Evolutionary conservation across 2,329 filamentous ascomycete genomes (phyloP), one percentile per base, ranked within the genome.

Genomic region (Fusarium globosum): DNA sequence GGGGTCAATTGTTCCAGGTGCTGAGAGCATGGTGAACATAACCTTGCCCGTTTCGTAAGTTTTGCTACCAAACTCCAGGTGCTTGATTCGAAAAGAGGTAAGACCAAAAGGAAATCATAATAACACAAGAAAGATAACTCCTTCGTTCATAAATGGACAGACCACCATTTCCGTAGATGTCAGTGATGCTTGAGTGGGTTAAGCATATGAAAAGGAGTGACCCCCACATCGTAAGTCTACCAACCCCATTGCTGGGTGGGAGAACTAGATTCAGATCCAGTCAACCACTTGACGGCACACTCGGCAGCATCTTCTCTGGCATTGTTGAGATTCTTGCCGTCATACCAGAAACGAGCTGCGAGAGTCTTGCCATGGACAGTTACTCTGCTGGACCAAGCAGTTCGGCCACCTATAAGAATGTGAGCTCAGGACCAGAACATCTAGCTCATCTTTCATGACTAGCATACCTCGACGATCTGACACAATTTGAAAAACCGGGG

Each of bases 281-380:
- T 83, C 61, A 93, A 82, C 83, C 87, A 88, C 78, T 86, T 88
- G 69, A 93, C 82, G 33, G 94, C 94, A 70, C 93, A 88, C 83
- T 97, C 94, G 73, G 95, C 94, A n/a, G 94, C 95, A 81, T 97
- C 95, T 82, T 97, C 95, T 83, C 90, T 92, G 66, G 94, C 94
- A 79, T 97, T 97, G 86, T 95, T 90, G 82, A 96, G 87, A 80
- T 94, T 94, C 80, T 94, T 91, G 69, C 94, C 94, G 82, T 97
- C 95, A 83, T 97, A 97, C 94, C 94, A 97, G 83, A 91, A 97
- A 71, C 94, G 90, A 52, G 94, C 94, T n/a, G 87, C 81, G 77
- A 94, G 88, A 52, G 84, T 87, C 57, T 87, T 84, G 61, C 91
- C 91, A 76, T 89, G 86, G 65, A 97, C 88, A n/a, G 87, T 90